Percentiles rank a stretch among this genome's conserved stretches.
Conservation (phyloP, 2,329 filamentous ascomycete genomes). For the Dothideomycetes sp. region DNA sequence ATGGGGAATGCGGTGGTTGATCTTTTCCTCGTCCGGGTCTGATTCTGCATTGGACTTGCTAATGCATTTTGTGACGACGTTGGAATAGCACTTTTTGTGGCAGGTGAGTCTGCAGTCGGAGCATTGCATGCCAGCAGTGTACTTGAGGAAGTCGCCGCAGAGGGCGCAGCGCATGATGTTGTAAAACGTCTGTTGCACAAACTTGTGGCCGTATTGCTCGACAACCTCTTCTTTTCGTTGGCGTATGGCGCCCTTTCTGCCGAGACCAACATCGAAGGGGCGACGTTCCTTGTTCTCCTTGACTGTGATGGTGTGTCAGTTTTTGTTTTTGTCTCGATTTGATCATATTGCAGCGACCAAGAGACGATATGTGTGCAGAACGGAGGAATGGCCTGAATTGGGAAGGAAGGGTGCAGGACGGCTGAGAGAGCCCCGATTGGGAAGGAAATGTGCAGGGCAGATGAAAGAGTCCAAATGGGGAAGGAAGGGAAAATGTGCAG, state of each 20-base stretch:
- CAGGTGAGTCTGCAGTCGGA: slow-evolving; percentile 99
- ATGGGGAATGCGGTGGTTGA: slow-evolving; percentile 98
- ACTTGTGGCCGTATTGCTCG: slow-evolving; percentile 99
- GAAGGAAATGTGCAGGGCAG: too few relatives aligned
- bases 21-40: slow-evolving; percentile 97
- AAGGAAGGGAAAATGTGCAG: too few relatives aligned
- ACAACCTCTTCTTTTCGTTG: slow-evolving; percentile 97
- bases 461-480: too few relatives aligned
- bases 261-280: slow-evolving; percentile 78
- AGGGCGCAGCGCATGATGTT: slow-evolving; percentile 99
- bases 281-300: slow-evolving; percentile 80
- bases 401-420: too few relatives aligned
- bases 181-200: slow-evolving; percentile 97
- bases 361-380: too few relatives aligned
- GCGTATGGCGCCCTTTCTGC: slow-evolving; percentile 88
- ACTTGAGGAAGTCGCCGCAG: slow-evolving; percentile 96
- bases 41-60: slow-evolving; percentile 98
- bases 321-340: too few relatives aligned
- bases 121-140: slow-evolving; percentile 97
- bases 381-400: too few relatives aligned
- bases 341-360: too few relatives aligned
- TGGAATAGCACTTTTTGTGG: slow-evolving; percentile 92
- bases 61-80: slow-evolving; percentile 98
- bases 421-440: too few relatives aligned
- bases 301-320: too few relatives aligned